These are phyloP conservation scores for Chrysanthemum seticuspe DNA, from an alignment of 129 eudicot genomes.

Conservation along the genomic window DNA sequence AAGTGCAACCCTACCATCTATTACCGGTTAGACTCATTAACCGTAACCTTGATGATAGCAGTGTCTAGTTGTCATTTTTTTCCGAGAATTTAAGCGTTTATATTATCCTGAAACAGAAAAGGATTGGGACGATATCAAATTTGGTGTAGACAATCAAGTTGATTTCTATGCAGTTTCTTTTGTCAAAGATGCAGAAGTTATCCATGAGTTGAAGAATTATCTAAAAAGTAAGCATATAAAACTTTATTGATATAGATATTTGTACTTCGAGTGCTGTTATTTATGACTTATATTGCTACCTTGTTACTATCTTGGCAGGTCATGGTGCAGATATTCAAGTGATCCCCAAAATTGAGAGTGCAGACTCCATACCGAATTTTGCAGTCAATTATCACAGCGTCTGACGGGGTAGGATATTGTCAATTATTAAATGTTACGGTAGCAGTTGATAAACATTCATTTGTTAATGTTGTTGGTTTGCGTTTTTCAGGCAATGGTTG, in stretches of 20 bases:
- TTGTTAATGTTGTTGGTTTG: slow-evolving; percentile 3
- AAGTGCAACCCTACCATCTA: slow-evolving; percentile 97
- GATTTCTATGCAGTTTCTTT: slow-evolving; percentile 99
- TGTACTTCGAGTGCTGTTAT: background rate
- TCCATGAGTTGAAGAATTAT: slow-evolving; percentile 89
- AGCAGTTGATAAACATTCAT: background rate
- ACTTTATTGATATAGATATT: background rate
- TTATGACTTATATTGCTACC: slow-evolving; percentile 17
- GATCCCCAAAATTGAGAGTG: slow-evolving; percentile 93
- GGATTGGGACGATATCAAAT: slow-evolving; percentile 99
- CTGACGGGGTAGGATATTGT: slow-evolving; percentile 74
- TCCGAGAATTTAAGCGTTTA: slow-evolving; percentile 9
- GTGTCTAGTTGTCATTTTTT: background rate
- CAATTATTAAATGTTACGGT: slow-evolving; percentile 4
- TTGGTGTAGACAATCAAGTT: slow-evolving; percentile 95
- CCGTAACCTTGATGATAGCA: background rate
- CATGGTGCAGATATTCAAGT: slow-evolving; percentile 95
- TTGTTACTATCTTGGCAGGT: slow-evolving; percentile 44
- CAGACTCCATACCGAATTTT: slow-evolving; percentile 93
- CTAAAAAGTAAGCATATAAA: slow-evolving; percentile 59
- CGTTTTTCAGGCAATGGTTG: slow-evolving; percentile 85
- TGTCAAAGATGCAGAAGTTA: slow-evolving; percentile 96
- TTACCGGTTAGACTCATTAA: slow-evolving; percentile 65
- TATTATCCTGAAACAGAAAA: slow-evolving; percentile 56
- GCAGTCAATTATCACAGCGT: slow-evolving; percentile 91